These are phyloP conservation scores for Umbelopsis isabellina DNA, from an alignment of 192 early-diverging fungal genomes.

Conservation along the genomic window DNA sequence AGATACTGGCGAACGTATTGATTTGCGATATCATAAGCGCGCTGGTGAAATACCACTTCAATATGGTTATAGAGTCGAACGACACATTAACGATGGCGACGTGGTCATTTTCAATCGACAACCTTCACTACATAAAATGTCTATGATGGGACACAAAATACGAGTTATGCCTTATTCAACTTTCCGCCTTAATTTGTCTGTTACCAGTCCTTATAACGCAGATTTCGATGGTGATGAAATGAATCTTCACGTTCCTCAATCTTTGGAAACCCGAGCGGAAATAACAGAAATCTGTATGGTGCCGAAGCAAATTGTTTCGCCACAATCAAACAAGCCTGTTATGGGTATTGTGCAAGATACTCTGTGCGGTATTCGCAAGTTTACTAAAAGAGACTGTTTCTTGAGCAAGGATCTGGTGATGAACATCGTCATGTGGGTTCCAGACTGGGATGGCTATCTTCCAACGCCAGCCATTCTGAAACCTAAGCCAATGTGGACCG, in stretches of 20 bases:
- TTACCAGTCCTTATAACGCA: conserved; percentile 97
- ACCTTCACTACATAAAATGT: conserved; percentile 99
- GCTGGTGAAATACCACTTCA: conserved; percentile 85
- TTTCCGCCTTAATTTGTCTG: conserved; percentile 96
- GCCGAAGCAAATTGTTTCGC: conserved; percentile 94
- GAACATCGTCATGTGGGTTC: conserved; percentile 95
- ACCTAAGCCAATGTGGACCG: conserved; percentile 97
- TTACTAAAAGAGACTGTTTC: conserved; percentile 93
- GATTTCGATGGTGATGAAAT: conserved; percentile 99
- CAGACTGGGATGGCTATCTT: conserved; percentile 92
- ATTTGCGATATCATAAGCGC: conserved; percentile 85
- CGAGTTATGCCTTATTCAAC: conserved; percentile 99
- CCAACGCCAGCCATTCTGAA: conserved; percentile 95
- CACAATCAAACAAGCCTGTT: conserved; percentile 96
- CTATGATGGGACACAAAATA: conserved; percentile 99
- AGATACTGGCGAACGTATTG: conserved; percentile 91
- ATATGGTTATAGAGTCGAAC: conserved; percentile 91
- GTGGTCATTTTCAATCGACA: conserved; percentile 99
- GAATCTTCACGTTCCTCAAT: conserved; percentile 99
- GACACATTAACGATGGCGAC: conserved; percentile 94
- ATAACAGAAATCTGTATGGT: conserved; percentile 98
- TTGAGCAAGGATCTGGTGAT: conserved; percentile 88
- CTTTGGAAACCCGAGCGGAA: conserved; percentile 94
- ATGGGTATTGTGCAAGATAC: conserved; percentile 99
- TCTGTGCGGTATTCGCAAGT: conserved; percentile 93